Evolutionary conservation across 441 rosid genomes (phyloP), one percentile per base, ranked within the genome.

Genomic region (Populus hybrid): DNA sequence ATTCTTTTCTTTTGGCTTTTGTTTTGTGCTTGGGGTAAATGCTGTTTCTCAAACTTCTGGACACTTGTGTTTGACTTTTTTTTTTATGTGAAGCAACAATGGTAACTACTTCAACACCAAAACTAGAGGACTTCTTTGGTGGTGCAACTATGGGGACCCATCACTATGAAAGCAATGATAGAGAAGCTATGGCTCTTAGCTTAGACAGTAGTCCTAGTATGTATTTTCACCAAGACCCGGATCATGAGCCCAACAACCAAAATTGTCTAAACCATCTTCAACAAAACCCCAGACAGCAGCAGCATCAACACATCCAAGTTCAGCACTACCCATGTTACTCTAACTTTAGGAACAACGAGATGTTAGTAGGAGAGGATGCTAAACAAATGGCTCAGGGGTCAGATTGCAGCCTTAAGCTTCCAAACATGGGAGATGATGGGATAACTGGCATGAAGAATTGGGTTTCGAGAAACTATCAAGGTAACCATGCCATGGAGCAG

Each of bases 61-160:
- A 73, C 66, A 71, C 80, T 28, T 79, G 77, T 72, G 21, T 79
- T 78, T 76, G 73, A 69, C 78, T 82, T 82, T 84, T 11, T 6
- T 3, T 40, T 40, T 77, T 19, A 8, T 7, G 46, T 34, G 40
- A 32, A 68, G 40, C 71, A 68, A 34, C 71, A 30, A 80, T 84
- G 84, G 86, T 75, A 70, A 78, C 86, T 32, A 75, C 78, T 74
- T 84, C 95, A 84, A 85, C 97, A 64, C 98, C 98, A 63, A 95
- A 94, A 81, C 91, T 95, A 71, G 99, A 95, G 82, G 97, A 95
- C 86, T 95, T 95, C 85, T 92, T 95, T 79, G 97, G 91, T 26
- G 87, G 87, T 82, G 85, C 92, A 85, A 61, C 85, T 32, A 87
- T 86, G 88, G 90, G 88, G 88, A 81, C 89, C 85, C 98, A 92